Evolutionary conservation across 2,329 filamentous ascomycete genomes (phyloP).

Genomic region (Zopfia rhizophila): DNA sequence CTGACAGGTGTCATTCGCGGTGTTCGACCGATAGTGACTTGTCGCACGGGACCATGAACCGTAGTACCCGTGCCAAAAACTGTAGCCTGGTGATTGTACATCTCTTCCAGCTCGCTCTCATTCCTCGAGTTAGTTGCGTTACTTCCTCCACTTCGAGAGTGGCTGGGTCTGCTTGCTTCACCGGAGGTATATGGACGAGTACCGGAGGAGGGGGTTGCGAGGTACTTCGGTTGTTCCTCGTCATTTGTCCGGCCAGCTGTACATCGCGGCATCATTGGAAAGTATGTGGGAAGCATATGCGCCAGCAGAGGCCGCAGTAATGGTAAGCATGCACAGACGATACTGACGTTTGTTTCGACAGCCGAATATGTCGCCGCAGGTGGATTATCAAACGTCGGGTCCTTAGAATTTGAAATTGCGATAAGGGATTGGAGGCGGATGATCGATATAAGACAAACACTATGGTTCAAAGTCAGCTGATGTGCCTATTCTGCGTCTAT

Average conservation of each 20-base stretch:
- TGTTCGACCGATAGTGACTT: slow-evolving; percentile 16
- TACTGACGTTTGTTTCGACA: slow-evolving; percentile 46
- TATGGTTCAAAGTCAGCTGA: no score
- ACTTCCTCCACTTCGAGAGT: slow-evolving; percentile 22
- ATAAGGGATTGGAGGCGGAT: slow-evolving; percentile 45
- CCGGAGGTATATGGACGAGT: slow-evolving; percentile 21
- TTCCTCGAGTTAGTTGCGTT: slow-evolving; percentile 4
- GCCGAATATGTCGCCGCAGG: slow-evolving; percentile 44
- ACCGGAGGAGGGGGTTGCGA: slow-evolving; percentile 17
- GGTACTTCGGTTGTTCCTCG: slow-evolving; percentile 33
- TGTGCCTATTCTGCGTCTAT: no score
- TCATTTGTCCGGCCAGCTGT: slow-evolving; percentile 26
- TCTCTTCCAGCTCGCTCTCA: slow-evolving; percentile 8
- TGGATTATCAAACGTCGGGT: slow-evolving; percentile 46
- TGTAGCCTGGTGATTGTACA: slow-evolving; percentile 4
- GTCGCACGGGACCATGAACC: slow-evolving; percentile 12
- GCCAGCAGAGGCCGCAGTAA: slow-evolving; percentile 46
- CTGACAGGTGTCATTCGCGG: slow-evolving; percentile 34
- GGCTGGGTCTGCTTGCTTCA: slow-evolving; percentile 12
- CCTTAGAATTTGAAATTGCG: slow-evolving; percentile 36
- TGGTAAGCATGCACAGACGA: slow-evolving; percentile 49
- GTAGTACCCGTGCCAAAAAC: neutral
- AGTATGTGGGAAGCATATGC: slow-evolving; percentile 52
- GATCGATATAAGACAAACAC: slow-evolving; percentile 46
- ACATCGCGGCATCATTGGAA: slow-evolving; percentile 30